A percentile compares a stretch with the other conserved stretches of the same genome.
These are phyloP conservation scores for Eucalyptus urophylla DNA, from an alignment of 345 rosid species.

Conservation along the genomic window DNA sequence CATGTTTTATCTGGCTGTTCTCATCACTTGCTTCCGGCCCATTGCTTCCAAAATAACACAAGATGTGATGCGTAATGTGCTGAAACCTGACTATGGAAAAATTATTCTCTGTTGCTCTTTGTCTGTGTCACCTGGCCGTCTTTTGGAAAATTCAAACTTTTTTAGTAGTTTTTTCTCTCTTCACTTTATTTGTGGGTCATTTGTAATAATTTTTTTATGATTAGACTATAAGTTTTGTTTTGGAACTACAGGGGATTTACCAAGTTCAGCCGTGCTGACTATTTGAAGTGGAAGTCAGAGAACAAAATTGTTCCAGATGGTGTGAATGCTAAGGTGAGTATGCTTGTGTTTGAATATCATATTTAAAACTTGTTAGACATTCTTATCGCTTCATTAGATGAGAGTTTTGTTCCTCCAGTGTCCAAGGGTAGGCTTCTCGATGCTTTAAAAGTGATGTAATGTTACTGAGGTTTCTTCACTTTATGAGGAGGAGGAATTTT, in stretches of 20 bases:
- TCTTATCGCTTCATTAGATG: neutral
- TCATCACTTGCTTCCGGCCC: neutral
- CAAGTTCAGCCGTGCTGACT: slow-evolving; percentile 40
- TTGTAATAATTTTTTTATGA: neutral
- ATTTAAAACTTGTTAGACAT: neutral
- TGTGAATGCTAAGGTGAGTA: slow-evolving; percentile 42
- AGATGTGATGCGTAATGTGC: neutral
- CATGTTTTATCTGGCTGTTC: neutral
- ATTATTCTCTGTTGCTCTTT: neutral
- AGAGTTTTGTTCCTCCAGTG: neutral
- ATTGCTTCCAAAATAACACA: neutral
- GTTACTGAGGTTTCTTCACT: neutral
- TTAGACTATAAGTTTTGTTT: neutral
- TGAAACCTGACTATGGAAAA: neutral
- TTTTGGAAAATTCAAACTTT: neutral
- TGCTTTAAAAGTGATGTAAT: neutral
- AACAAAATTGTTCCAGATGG: slow-evolving; percentile 34
- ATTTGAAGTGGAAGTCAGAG: slow-evolving; percentile 29
- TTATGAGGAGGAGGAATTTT: neutral
- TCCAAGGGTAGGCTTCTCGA: neutral
- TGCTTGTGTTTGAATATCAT: neutral
- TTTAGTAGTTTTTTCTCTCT: neutral
- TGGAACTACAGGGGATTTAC: slow-evolving; percentile 33
- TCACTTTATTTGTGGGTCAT: neutral
- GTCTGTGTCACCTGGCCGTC: neutral